Percentiles rank a stretch among this genome's conserved stretches.
These are phyloP conservation scores for Xylariaceae sp. DNA, from an alignment of 2,329 filamentous ascomycete genomes.

Conservation along the genomic window DNA sequence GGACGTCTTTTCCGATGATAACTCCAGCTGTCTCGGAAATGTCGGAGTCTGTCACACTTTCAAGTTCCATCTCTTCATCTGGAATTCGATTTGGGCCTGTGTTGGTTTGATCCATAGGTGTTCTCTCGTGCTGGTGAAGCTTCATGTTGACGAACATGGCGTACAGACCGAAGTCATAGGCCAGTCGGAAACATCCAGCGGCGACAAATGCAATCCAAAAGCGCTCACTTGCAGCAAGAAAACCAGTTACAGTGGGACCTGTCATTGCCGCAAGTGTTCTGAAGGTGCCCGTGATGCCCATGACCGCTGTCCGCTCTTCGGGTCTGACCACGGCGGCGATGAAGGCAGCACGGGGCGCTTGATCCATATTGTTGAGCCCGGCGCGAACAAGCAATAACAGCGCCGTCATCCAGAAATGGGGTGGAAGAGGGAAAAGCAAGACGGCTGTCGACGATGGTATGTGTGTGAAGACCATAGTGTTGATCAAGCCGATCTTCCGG, in stretches of 20 bases:
- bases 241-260: constrained; percentile 51
- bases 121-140: constrained; percentile 40
- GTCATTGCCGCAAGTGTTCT: constrained; percentile 54
- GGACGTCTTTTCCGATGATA: constrained; percentile 2
- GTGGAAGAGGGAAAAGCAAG: constrained; percentile 54
- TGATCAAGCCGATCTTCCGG: constrained; percentile 55
- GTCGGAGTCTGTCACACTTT: constrained; percentile 16
- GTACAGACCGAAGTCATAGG: constrained; percentile 56
- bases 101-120: constrained; percentile 6
- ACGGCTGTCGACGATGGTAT: constrained; percentile 60
- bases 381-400: constrained; percentile 54
- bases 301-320: constrained; percentile 63
- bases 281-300: constrained; percentile 62
- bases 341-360: constrained; percentile 61
- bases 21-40: background rate
- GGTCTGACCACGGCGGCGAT: constrained; percentile 63
- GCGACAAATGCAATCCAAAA: constrained; percentile 62
- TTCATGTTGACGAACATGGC: constrained; percentile 56
- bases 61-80: constrained; percentile 22
- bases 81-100: constrained; percentile 2
- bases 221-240: constrained; percentile 44
- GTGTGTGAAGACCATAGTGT: constrained; percentile 61
- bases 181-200: constrained; percentile 47
- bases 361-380: constrained; percentile 65
- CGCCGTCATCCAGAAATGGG: constrained; percentile 46